Evolutionary conservation across 83 land plant species (phyloP).

Genomic region (Diphasiastrum complanatum): DNA sequence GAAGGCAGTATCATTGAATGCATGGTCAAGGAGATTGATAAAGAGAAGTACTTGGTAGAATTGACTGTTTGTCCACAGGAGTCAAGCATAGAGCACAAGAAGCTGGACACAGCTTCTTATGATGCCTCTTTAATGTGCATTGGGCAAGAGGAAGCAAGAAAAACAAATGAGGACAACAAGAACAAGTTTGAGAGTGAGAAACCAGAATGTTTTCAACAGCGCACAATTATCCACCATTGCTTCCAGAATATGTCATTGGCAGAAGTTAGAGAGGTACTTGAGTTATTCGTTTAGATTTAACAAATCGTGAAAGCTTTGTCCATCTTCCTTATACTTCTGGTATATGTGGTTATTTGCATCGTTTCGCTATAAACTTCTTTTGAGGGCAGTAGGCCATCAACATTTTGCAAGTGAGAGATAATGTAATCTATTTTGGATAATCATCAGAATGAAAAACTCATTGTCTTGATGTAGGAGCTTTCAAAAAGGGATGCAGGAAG

Average conservation of each 20-base stretch:
- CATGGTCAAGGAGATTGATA: constrained; percentile 52
- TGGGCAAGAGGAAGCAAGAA: constrained; percentile 64
- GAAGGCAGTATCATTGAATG: constrained; percentile 80
- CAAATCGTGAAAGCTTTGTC: background rate
- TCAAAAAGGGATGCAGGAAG: constrained; percentile 84
- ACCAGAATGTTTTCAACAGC: constrained; percentile 77
- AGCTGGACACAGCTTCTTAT: constrained; percentile 15
- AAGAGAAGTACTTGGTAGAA: constrained; percentile 52
- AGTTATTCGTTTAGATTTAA: background rate
- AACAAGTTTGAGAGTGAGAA: too few species aligned
- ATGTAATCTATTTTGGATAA: too few species aligned
- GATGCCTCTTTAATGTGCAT: constrained; percentile 35
- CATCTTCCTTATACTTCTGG: background rate
- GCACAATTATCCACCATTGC: constrained; percentile 92
- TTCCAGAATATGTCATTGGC: constrained; percentile 73
- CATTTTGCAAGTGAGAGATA: too few species aligned
- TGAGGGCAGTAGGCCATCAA: too few species aligned
- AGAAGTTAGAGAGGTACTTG: constrained; percentile 73
- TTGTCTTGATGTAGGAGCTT: constrained; percentile 41
- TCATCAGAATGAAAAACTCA: too few species aligned
- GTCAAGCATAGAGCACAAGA: background rate
- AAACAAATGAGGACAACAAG: constrained; percentile 72
- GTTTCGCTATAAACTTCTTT: too few species aligned
- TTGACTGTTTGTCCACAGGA: constrained; percentile 37
- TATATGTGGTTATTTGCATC: background rate